Evolutionary conservation across 2,329 filamentous ascomycete genomes (phyloP), one percentile per base, ranked within the genome.

Genomic region (Blastomyces emzantsi): DNA sequence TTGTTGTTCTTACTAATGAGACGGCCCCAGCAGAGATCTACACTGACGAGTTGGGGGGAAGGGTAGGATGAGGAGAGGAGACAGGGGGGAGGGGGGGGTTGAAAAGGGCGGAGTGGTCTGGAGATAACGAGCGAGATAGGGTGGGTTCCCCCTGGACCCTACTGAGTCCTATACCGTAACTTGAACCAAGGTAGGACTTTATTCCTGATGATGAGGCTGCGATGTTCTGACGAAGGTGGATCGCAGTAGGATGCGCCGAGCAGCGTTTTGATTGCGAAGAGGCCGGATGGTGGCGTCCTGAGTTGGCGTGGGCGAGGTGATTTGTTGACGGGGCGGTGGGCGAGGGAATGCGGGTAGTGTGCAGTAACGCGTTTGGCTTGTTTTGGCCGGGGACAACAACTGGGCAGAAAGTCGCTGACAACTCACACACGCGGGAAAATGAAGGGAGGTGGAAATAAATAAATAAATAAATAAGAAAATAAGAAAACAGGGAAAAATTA

Each of bases 151-250:
- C 55, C 55, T 39, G n/a, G 11, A 9, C 33, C 19, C 52, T 55
- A 7, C 55, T 43, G n/a, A 41, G n/a, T n/a, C n/a, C 33, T 9
- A 15, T 13, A n/a, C 28, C 8, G 55, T 25, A 41, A 19, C n/a
- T 22, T 19, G 41, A 7, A 22, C 54, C 25, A 47, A 19, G 8
- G 57, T 33, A 17, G 41, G 57, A 33, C 57, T 3, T 43, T 22
- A 41, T 25, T 15, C 33, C 25, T 41, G 36, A 43, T 19, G 55
- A 43, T n/a, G 41, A n/a, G 22, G 19, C 41, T 33, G 57, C 41
- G 57, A 60, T 30, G 41, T 60, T 60, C 22, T 47, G 57, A 49
- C 57, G 25, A 47, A 25, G 22, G 28, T 41, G 57, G 57, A 60
- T 41, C 19, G 36, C 33, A 43, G 39, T 8, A 17, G 28, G 43